Conservation (phyloP, 1,284 basidiomycete species). For the Tremellales sp. region DNA sequence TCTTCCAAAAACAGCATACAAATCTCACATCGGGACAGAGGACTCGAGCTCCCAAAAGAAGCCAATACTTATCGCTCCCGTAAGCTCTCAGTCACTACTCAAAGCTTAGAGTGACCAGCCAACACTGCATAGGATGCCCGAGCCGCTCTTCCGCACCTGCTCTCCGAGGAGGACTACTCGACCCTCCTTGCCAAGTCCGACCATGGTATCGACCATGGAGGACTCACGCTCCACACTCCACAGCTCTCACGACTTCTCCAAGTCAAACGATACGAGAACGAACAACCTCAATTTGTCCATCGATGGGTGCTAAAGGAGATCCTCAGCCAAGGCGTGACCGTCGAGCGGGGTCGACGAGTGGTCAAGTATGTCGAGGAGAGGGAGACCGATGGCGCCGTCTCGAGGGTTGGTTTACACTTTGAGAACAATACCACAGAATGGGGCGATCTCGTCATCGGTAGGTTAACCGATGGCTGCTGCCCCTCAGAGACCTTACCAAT, state of each 20-base stretch:
- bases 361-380: constrained; percentile 2
- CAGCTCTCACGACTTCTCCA: constrained; percentile 4
- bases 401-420: constrained; percentile 10
- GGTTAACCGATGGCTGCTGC: background rate
- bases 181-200: constrained; percentile 51
- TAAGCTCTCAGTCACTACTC: constrained; percentile 1
- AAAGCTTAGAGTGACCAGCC: background rate
- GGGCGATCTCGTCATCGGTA: constrained; percentile 18
- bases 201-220: constrained; percentile 16
- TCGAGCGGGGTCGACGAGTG: constrained; percentile 7
- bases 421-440: constrained; percentile 7
- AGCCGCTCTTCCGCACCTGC: constrained; percentile 16
- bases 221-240: constrained; percentile 8
- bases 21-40: background rate
- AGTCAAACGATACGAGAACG: constrained; percentile 6
- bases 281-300: constrained; percentile 15
- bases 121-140: constrained; percentile 10
- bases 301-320: constrained; percentile 18
- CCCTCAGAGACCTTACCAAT: background rate
- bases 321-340: constrained; percentile 19
- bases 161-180: constrained; percentile 60
- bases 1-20: too few relatives aligned
- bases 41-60: constrained; percentile 8
- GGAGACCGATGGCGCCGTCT: too few relatives aligned
- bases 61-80: constrained; percentile 10